These are phyloP conservation scores for Puccinia coronata DNA, from an alignment of 1,284 basidiomycete species.

Conservation along the genomic window DNA sequence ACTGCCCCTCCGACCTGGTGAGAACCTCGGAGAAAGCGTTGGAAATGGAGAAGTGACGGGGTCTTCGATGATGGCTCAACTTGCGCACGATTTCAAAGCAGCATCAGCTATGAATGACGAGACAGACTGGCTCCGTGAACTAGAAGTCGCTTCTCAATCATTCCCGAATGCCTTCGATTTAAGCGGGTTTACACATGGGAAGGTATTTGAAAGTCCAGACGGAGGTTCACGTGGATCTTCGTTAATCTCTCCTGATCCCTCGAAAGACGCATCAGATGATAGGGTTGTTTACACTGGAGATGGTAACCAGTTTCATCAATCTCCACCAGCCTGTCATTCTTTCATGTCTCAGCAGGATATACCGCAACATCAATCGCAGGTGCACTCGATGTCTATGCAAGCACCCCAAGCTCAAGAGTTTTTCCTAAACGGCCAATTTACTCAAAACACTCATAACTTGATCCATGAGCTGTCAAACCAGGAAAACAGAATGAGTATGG, in stretches of 20 bases:
- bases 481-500: background rate
- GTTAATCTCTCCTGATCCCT: slow-evolving; percentile 21
- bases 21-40: background rate
- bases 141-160: slow-evolving; percentile 25
- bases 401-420: background rate
- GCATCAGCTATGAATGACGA: background rate
- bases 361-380: background rate
- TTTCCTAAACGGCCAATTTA: slow-evolving; percentile 1
- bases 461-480: background rate
- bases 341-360: background rate
- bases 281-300: slow-evolving; percentile 35
- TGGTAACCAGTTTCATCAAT: background rate
- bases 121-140: slow-evolving; percentile 37
- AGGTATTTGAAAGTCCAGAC: slow-evolving; percentile 10
- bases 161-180: slow-evolving; percentile 44
- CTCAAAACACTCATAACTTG: background rate
- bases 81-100: background rate
- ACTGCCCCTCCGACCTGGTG: background rate
- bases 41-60: background rate
- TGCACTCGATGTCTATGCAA: background rate
- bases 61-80: background rate
- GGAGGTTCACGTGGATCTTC: slow-evolving; percentile 31
- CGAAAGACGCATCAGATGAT: slow-evolving; percentile 14
- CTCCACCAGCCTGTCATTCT: background rate
- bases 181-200: slow-evolving; percentile 1